These are phyloP conservation scores for Pichia sp. DNA, from an alignment of 1,139 yeast species.

Conservation along the genomic window DNA sequence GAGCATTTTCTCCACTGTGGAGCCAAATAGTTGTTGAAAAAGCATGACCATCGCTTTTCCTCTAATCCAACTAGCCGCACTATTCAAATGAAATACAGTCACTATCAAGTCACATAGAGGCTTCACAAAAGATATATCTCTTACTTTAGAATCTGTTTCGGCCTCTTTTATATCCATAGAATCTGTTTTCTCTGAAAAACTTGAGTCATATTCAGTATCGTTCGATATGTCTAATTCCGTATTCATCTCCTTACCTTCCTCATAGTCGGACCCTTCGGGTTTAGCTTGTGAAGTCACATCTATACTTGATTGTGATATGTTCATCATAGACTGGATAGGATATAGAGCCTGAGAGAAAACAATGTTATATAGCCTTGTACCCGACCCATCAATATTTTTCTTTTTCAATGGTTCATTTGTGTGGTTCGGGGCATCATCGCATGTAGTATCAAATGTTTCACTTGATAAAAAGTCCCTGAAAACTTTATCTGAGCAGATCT, in stretches of 20 bases:
- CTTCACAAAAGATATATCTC: constrained; percentile 49
- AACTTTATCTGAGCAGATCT: constrained; percentile 65
- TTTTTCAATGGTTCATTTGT: constrained; percentile 26
- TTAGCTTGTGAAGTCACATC: no score
- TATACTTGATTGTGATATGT: no score
- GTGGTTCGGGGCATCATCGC: constrained; percentile 25
- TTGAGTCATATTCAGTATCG: constrained; percentile 5
- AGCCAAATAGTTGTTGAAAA: constrained; percentile 80
- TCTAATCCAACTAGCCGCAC: constrained; percentile 67
- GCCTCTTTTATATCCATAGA: no score
- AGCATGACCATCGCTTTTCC: constrained; percentile 80
- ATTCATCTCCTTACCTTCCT: no score
- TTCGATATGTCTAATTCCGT: no score
- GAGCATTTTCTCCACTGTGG: constrained; percentile 74
- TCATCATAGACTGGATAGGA: constrained; percentile 10
- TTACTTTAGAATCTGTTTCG: not conserved
- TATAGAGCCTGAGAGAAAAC: constrained; percentile 30
- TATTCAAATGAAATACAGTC: constrained; percentile 60
- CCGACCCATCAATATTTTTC: constrained; percentile 31
- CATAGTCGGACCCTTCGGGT: no score
- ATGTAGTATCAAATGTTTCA: constrained; percentile 46
- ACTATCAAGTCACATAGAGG: constrained; percentile 77
- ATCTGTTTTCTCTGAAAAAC: constrained; percentile 8
- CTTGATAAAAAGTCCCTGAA: constrained; percentile 75
- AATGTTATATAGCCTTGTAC: constrained; percentile 39